Conservation (phyloP, 2,329 filamentous ascomycete species). For the Alternaria viburni region DNA sequence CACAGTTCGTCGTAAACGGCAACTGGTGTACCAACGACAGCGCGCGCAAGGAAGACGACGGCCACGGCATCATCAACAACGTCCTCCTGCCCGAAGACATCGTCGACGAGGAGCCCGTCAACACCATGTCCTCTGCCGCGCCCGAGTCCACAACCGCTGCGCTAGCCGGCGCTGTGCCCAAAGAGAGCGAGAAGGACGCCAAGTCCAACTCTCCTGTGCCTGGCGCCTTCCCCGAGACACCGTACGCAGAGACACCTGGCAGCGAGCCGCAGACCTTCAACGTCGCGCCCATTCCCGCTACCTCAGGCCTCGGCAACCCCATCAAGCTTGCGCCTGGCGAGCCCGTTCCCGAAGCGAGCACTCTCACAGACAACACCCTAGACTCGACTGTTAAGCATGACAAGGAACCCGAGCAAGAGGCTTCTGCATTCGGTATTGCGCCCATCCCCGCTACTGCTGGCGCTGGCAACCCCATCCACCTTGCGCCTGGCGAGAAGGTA, state of each 20-base stretch:
- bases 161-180: constrained; percentile 70
- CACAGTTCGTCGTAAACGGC: constrained; percentile 92
- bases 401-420: constrained; percentile 39
- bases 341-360: constrained; percentile 72
- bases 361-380: constrained; percentile 72
- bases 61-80: constrained; percentile 89
- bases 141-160: constrained; percentile 75
- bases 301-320: constrained; percentile 72
- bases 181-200: constrained; percentile 54
- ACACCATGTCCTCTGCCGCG: constrained; percentile 69
- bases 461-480: constrained; percentile 76
- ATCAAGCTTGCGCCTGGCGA: constrained; percentile 80
- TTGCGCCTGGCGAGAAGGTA: constrained; percentile 81
- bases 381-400: constrained; percentile 59
- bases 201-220: constrained; percentile 54
- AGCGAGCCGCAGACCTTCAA: constrained; percentile 55
- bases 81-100: constrained; percentile 80
- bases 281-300: constrained; percentile 66
- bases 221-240: constrained; percentile 76
- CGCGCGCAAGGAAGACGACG: constrained; percentile 82
- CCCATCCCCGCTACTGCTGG: constrained; percentile 66
- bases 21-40: constrained; percentile 84
- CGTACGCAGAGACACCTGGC: constrained; percentile 63
- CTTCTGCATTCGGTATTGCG: constrained; percentile 60
- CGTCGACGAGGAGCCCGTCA: constrained; percentile 52